These are phyloP conservation scores for Colletotrichum phormii DNA, from an alignment of 2,329 filamentous ascomycete species.

Conservation along the genomic window DNA sequence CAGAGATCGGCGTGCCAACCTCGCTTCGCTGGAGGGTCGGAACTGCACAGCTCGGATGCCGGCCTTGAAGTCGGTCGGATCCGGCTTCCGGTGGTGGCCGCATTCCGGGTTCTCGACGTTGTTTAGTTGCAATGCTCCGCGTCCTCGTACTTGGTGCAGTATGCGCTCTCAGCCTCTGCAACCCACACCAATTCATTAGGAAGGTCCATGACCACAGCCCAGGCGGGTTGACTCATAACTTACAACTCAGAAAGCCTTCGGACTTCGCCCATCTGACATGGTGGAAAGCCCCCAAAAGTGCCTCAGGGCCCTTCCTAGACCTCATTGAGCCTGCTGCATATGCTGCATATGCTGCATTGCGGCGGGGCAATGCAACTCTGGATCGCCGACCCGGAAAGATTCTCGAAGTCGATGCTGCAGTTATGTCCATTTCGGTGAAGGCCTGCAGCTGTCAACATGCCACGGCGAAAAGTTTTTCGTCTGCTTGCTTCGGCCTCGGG, in stretches of 20 bases:
- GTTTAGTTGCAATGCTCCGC: background rate
- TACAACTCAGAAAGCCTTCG: background rate
- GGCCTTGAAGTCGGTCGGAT: background rate
- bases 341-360: slow-evolving; percentile 12
- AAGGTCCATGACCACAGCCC: background rate
- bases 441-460: slow-evolving; percentile 20
- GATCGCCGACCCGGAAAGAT: slow-evolving; percentile 13
- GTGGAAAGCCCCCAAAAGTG: background rate
- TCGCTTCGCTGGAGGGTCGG: slow-evolving; percentile 11
- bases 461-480: background rate
- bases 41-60: slow-evolving; percentile 1
- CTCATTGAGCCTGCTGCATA: slow-evolving; percentile 21
- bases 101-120: background rate
- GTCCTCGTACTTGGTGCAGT: background rate
- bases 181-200: background rate
- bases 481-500: background rate
- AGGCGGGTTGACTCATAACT: background rate
- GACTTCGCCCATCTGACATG: background rate
- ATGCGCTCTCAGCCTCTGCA: background rate
- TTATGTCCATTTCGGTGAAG: slow-evolving; percentile 16
- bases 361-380: slow-evolving; percentile 25
- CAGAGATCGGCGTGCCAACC: background rate
- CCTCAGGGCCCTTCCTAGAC: background rate
- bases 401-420: slow-evolving; percentile 18
- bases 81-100: background rate